Evolutionary conservation across 352 stramenopile species (phyloP).

Genomic region (Phytophthora uliginosa): DNA sequence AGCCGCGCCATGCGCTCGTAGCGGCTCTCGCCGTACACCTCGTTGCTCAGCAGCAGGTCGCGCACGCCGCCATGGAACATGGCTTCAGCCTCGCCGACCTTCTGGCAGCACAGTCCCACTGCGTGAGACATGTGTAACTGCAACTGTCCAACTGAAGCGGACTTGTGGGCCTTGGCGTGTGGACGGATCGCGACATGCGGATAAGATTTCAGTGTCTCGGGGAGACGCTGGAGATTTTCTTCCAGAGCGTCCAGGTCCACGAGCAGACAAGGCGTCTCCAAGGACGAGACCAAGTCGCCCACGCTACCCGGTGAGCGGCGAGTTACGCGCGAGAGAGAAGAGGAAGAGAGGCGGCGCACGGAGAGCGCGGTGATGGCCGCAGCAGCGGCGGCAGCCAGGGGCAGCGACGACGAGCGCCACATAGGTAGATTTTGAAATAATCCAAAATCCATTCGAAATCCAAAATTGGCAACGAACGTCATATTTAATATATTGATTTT

Average conservation of each 20-base stretch:
- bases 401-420: slow-evolving; percentile 27
- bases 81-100: slow-evolving; percentile 76
- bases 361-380: slow-evolving; percentile 17
- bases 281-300: slow-evolving; percentile 46
- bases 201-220: slow-evolving; percentile 36
- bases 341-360: slow-evolving; percentile 10
- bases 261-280: slow-evolving; percentile 77
- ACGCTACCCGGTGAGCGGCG: slow-evolving; percentile 33
- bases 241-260: slow-evolving; percentile 77
- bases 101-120: slow-evolving; percentile 74
- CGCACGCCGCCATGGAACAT: slow-evolving; percentile 68
- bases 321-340: slow-evolving; percentile 10
- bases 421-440: not conserved
- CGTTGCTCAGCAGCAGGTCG: slow-evolving; percentile 79
- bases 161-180: slow-evolving; percentile 84
- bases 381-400: slow-evolving; percentile 14
- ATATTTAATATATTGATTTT: too few species aligned
- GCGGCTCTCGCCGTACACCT: slow-evolving; percentile 55
- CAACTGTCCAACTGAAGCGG: slow-evolving; percentile 52
- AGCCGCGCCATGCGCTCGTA: slow-evolving; percentile 67
- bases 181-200: slow-evolving; percentile 60
- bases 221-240: slow-evolving; percentile 56
- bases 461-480: too few species aligned
- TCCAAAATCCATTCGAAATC: too few species aligned
- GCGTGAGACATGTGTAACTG: slow-evolving; percentile 61